phyloP scores from a whole-genome alignment of 768 basidiomycete genomes.

The Boletus tomentosulus region DNA sequence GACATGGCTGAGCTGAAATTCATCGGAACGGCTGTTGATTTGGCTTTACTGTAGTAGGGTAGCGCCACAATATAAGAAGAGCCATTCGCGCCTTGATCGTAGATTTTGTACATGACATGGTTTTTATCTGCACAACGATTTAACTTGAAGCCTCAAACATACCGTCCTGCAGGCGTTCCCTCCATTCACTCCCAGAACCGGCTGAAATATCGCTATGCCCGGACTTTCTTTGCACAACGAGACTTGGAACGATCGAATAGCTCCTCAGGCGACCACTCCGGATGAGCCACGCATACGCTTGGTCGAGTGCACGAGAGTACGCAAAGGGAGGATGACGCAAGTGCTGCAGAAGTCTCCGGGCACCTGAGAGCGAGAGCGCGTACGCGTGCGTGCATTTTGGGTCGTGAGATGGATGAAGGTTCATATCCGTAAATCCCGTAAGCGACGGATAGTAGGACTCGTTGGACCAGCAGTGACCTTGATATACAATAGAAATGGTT shows the following conservation, averaged over 20 bases:
- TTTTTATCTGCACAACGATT: not conserved
- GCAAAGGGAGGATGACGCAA: constrained; percentile 64
- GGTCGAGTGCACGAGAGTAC: constrained; percentile 74
- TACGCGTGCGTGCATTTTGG: constrained; percentile 78
- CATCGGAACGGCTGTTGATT: not conserved
- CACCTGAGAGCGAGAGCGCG: constrained; percentile 54
- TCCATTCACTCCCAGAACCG: constrained; percentile 53
- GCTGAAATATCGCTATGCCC: constrained; percentile 51
- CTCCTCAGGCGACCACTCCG: constrained; percentile 49
- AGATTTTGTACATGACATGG: not conserved
- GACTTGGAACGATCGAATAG: constrained; percentile 64
- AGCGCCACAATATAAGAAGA: not conserved
- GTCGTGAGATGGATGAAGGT: constrained; percentile 52
- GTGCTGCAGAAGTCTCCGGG: constrained; percentile 55
- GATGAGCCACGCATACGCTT: constrained; percentile 67
- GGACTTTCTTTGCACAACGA: constrained; percentile 63
- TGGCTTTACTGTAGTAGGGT: not conserved
- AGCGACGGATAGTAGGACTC: constrained; percentile 48
- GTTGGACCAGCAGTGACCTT: constrained; percentile 80
- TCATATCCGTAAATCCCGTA: constrained; percentile 13
- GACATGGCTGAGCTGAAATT: not conserved
- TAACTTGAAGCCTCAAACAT: constrained; percentile 33
- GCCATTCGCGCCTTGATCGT: no score
- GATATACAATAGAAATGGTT: not conserved
- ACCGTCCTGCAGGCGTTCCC: constrained; percentile 44